Evolutionary conservation across 768 basidiomycete species (phyloP).

Genomic region (Ramaria sp.): DNA sequence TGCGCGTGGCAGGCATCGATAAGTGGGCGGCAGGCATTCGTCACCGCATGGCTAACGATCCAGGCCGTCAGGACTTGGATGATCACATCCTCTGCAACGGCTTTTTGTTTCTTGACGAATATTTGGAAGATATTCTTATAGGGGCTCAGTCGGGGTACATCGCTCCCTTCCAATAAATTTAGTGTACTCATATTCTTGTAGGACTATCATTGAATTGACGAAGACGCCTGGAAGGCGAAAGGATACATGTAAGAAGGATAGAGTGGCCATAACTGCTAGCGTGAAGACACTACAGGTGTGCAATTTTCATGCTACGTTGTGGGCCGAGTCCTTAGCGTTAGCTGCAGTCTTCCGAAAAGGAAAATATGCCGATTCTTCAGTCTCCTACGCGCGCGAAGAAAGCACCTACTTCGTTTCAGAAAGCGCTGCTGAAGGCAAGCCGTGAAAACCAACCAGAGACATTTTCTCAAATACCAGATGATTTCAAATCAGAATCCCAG

Average conservation of each 20-base stretch:
- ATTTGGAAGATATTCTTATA: conserved; percentile 58
- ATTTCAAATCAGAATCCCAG: not conserved
- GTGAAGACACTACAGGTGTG: conserved; percentile 40
- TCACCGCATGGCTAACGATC: conserved; percentile 58
- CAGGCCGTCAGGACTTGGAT: conserved; percentile 57
- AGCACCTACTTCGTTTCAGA: conserved; percentile 2
- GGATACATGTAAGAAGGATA: conserved; percentile 38
- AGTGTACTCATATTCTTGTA: conserved; percentile 18
- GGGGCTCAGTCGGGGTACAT: conserved; percentile 58
- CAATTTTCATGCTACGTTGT: not conserved
- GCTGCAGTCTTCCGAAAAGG: not conserved
- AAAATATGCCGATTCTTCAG: not conserved
- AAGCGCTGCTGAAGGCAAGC: conserved; percentile 4
- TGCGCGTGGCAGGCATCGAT: conserved; percentile 32
- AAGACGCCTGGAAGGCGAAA: conserved; percentile 78
- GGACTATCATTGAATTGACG: conserved; percentile 66
- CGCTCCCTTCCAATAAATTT: not conserved
- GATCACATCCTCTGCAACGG: conserved; percentile 68
- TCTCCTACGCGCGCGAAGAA: not conserved
- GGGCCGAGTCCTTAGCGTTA: not conserved
- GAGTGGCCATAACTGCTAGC: conserved; percentile 30
- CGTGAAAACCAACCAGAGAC: not conserved
- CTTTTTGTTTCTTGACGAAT: conserved; percentile 70
- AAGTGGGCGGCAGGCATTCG: conserved; percentile 62
- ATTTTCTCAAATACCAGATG: conserved; percentile 15